These are phyloP conservation scores for Entomortierella chlamydospora DNA, from an alignment of 192 early-diverging fungal species.

Conservation along the genomic window DNA sequence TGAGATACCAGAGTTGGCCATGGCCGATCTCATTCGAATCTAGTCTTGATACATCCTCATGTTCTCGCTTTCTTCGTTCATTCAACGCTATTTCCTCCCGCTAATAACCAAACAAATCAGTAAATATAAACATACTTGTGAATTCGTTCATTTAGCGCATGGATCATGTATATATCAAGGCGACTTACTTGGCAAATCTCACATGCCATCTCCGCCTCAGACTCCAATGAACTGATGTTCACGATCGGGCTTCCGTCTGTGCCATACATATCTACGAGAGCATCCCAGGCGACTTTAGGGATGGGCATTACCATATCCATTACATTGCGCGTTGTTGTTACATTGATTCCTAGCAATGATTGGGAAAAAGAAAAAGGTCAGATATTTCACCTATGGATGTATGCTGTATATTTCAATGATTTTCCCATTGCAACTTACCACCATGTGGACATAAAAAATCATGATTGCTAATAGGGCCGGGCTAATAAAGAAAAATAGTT, in stretches of 20 bases:
- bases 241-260: conserved; percentile 54
- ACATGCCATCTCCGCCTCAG: conserved; percentile 44
- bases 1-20: conserved; percentile 58
- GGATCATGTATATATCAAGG: not conserved
- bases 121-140: too few species aligned
- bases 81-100: conserved; percentile 42
- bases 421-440: conserved; percentile 12
- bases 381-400: not conserved
- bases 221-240: conserved; percentile 29
- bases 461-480: conserved; percentile 57
- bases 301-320: conserved; percentile 52
- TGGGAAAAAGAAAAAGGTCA: not conserved
- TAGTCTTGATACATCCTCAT: conserved; percentile 34
- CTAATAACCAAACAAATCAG: conserved; percentile 17
- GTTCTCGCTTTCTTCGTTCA: conserved; percentile 48
- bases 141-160: not conserved
- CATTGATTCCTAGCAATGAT: conserved; percentile 46
- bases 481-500: conserved; percentile 23
- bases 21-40: conserved; percentile 47
- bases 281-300: conserved; percentile 50
- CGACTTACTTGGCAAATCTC: conserved; percentile 38
- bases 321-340: conserved; percentile 30
- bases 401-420: not conserved
- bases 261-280: conserved; percentile 48
- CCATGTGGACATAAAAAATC: conserved; percentile 58